Base-by-base conservation (phyloP, 257 asterid species). In the Ophiorrhiza pumila region DNA sequence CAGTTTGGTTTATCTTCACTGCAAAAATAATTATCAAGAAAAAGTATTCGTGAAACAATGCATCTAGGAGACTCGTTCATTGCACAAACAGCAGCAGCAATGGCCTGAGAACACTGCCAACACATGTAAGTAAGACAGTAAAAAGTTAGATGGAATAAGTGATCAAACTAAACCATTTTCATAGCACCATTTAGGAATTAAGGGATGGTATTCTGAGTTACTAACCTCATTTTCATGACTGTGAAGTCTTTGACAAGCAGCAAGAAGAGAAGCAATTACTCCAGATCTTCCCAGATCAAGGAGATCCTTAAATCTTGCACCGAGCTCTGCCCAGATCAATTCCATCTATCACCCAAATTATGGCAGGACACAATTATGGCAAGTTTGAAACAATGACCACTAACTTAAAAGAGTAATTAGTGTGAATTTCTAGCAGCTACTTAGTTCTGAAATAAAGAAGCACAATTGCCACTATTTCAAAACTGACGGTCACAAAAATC, bases 201-300 rank as follows among this genome's bases (percentile, higher is more conserved):
- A 47, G 18, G 23, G 45, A 22, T 49, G 57, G 56, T 8, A 34
- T 17, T 17, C 57, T 34, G 37, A 58, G 34, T 39, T 61, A 74
- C 79, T 62, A 68, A 89, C 96, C 97, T 90, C 77, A 17, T 63
- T 83, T 79, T 84, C 97, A 75, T 83, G 80, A 72, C 79, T 80
- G 68, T 89, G 88, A 73, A 88, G 96, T 78, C 88, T 90, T 81
- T 92, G 92, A 77, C 90, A 78, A 72, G 96, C 90, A 74, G 93
- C 97, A 81, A 95, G 72, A 67, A 95, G 77, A 74, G 96, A 91
- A 58, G 97, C 99, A 80, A 92, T 86, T 72, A 95, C 99, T 77
- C 99, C 99, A 81, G 91, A 70, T 80, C 81, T 85, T 61, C 97
- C 97, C 87, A 84, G 80, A 78, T 87, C 96, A 15, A 95, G 79